Evolutionary conservation across 495 filamentous ascomycete species (phyloP).

Genomic region (Penicillium lividum): DNA sequence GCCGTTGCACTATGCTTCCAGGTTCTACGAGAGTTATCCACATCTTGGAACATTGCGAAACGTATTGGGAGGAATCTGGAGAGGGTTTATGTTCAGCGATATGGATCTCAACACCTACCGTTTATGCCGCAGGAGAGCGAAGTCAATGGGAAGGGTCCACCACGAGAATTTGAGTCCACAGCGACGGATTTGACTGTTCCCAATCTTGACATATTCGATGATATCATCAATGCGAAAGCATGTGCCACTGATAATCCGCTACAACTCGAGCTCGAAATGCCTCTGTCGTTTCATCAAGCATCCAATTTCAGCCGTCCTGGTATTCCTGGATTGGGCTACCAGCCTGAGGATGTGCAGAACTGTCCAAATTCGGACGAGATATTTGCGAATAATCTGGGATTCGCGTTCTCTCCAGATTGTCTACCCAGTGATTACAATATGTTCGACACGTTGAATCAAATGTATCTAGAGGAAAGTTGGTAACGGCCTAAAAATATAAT

Average conservation of each 20-base stretch:
- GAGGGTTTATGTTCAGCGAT: constrained; percentile 23
- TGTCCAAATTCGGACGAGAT: constrained; percentile 15
- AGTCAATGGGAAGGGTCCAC: not conserved
- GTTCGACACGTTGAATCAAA: constrained; percentile 31
- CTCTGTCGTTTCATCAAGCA: constrained; percentile 1
- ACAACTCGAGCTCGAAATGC: not conserved
- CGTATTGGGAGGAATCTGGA: constrained; percentile 29
- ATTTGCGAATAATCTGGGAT: constrained; percentile 26
- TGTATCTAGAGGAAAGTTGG: constrained; percentile 29
- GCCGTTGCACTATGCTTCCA: constrained; percentile 22
- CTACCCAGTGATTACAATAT: constrained; percentile 33
- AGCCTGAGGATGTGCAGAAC: not conserved
- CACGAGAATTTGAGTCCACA: not conserved
- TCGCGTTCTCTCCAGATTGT: constrained; percentile 27
- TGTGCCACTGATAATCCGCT: not conserved
- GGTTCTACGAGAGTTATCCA: constrained; percentile 26
- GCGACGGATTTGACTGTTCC: not conserved
- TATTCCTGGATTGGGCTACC: not conserved
- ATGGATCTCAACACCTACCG: constrained; percentile 15
- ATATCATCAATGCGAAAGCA: constrained; percentile 7
- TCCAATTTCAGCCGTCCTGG: constrained; percentile 4
- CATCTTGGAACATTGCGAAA: constrained; percentile 30
- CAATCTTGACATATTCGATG: constrained; percentile 12
- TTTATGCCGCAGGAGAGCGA: constrained; percentile 3
- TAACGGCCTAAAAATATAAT: constrained; percentile 10